Evolutionary conservation across 148 eudicot genomes (phyloP).

Genomic region (Chenopodium berlandieri): DNA sequence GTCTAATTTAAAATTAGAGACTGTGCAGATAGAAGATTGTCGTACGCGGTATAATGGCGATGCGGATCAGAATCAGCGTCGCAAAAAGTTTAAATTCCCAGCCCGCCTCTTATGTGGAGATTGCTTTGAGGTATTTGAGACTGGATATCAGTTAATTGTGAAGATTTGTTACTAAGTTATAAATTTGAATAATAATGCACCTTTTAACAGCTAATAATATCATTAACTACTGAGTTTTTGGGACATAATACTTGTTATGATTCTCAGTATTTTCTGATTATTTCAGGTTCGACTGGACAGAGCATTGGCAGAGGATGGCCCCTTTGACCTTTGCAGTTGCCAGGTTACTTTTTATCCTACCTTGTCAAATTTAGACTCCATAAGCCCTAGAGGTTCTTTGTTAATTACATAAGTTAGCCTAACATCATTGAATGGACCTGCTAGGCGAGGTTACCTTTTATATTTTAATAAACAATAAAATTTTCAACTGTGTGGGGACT

Average conservation of each 20-base stretch:
- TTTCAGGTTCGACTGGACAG: constrained; percentile 72
- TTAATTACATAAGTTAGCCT: constrained; percentile 1
- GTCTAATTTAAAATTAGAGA: not conserved
- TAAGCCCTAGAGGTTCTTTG: not conserved
- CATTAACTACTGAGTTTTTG: not conserved
- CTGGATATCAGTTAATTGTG: not conserved
- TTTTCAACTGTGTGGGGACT: not conserved
- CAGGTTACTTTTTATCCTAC: constrained; percentile 48
- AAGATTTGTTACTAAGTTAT: not conserved
- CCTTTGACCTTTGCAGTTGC: constrained; percentile 95
- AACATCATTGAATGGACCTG: not conserved
- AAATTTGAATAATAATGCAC: not conserved
- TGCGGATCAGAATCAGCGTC: constrained; percentile 94
- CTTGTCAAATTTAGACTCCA: not conserved
- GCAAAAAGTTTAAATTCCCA: constrained; percentile 88
- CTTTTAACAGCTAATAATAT: not conserved
- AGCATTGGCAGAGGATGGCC: constrained; percentile 83
- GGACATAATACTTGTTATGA: not conserved
- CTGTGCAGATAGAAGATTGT: constrained; percentile 87
- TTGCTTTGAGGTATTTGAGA: constrained; percentile 76
- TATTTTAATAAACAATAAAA: not conserved
- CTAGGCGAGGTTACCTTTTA: not conserved
- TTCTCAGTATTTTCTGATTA: constrained; percentile 14
- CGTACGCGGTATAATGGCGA: constrained; percentile 97
- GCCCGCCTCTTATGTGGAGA: constrained; percentile 95